phyloP scores from a whole-genome alignment of 305 asterid species.

The Solanum hybrid region DNA sequence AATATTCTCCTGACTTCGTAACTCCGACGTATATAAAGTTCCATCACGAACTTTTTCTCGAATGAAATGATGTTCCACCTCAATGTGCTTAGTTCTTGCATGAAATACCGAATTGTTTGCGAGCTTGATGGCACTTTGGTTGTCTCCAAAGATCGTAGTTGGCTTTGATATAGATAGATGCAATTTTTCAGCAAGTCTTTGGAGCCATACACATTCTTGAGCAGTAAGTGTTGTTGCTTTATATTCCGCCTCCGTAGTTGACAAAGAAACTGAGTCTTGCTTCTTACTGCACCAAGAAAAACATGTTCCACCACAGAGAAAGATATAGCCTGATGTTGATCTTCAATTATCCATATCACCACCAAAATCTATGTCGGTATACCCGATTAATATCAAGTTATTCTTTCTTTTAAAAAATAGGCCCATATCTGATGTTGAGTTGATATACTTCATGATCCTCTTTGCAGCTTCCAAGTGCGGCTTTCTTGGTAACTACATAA shows the following conservation, averaged over 20 bases:
- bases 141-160: neutral
- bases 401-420: neutral
- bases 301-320: neutral
- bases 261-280: neutral
- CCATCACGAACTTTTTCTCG: neutral
- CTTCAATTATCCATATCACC: neutral
- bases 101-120: neutral
- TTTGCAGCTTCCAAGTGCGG: neutral
- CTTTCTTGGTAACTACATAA: too few relatives aligned
- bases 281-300: neutral
- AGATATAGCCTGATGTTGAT: neutral
- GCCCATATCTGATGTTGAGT: neutral
- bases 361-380: neutral
- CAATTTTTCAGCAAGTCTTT: neutral
- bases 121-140: neutral
- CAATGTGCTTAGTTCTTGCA: neutral
- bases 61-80: neutral
- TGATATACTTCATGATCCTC: neutral
- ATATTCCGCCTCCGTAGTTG: neutral
- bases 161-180: neutral
- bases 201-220: neutral
- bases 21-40: neutral
- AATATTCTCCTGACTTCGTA: too few relatives aligned
- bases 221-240: too few relatives aligned
- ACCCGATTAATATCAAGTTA: neutral